Percentiles rank a stretch among this genome's conserved stretches.
These are phyloP conservation scores for Ustilago tritici DNA, from an alignment of 1,284 basidiomycete genomes.

Conservation along the genomic window DNA sequence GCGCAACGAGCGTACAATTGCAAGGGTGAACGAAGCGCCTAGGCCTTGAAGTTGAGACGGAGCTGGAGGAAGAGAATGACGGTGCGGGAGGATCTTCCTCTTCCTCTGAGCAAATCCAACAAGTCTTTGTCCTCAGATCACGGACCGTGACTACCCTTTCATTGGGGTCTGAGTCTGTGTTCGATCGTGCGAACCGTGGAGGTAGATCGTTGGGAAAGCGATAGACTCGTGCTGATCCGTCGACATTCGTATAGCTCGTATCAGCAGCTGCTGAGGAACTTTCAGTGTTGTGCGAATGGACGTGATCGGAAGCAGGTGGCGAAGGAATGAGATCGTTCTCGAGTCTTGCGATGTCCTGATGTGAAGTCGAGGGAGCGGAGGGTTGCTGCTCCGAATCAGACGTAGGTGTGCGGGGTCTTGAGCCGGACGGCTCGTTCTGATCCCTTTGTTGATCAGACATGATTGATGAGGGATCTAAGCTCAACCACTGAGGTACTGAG, in stretches of 20 bases:
- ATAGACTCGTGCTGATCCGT: conserved; percentile 39
- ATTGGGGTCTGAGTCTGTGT: conserved; percentile 14
- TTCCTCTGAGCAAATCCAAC: conserved; percentile 65
- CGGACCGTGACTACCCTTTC: conserved; percentile 51
- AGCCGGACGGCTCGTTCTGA: conserved; percentile 14
- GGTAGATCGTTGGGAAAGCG: conserved; percentile 35
- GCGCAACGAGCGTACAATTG: conserved; percentile 63
- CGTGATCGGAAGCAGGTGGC: conserved; percentile 19
- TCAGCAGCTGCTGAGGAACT: not conserved
- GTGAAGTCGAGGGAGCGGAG: not conserved
- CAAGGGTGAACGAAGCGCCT: conserved; percentile 61
- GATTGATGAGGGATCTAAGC: not conserved
- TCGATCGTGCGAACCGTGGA: conserved; percentile 21
- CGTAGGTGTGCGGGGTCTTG: conserved; percentile 14
- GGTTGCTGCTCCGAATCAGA: not conserved
- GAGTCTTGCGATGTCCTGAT: conserved; percentile 23
- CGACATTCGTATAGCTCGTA: conserved; percentile 24
- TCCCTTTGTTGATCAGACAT: conserved; percentile 19
- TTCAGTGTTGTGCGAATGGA: not conserved
- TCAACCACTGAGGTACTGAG: not conserved
- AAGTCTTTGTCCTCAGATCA: conserved; percentile 52
- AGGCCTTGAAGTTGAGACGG: conserved; percentile 8
- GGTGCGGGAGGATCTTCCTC: conserved; percentile 45
- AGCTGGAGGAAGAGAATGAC: not conserved
- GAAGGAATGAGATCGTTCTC: conserved; percentile 43